Evolutionary conservation across 805 yeast species (phyloP).

Genomic region (Lipomyces sp.): DNA sequence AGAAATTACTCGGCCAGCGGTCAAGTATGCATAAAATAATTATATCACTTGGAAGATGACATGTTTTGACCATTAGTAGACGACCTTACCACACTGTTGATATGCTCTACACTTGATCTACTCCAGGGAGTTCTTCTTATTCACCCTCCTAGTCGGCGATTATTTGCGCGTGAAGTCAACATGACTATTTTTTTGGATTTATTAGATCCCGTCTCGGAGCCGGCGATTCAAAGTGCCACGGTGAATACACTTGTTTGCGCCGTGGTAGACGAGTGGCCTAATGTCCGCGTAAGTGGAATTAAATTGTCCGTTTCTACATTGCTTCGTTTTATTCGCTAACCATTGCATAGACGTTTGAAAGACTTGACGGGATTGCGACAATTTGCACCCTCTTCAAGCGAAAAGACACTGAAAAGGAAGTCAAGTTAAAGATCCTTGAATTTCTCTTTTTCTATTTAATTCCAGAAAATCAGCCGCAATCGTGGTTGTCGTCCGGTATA

Average conservation of each 20-base stretch:
- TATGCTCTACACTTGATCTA: slow-evolving; percentile 38
- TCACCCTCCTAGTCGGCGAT: slow-evolving; percentile 53
- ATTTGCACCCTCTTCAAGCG: slow-evolving; percentile 48
- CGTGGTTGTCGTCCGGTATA: background rate
- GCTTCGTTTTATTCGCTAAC: background rate
- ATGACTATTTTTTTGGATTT: slow-evolving; percentile 39
- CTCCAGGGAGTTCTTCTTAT: slow-evolving; percentile 60
- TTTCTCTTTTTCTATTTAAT: slow-evolving; percentile 65
- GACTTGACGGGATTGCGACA: slow-evolving; percentile 51
- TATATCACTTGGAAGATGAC: background rate
- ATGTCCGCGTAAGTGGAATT: slow-evolving; percentile 43
- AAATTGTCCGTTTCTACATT: background rate
- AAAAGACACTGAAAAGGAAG: slow-evolving; percentile 46
- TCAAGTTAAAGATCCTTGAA: slow-evolving; percentile 63
- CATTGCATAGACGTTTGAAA: slow-evolving; percentile 47
- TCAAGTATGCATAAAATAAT: slow-evolving; percentile 16
- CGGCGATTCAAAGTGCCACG: slow-evolving; percentile 39
- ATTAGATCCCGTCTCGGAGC: slow-evolving; percentile 26
- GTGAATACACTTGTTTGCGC: slow-evolving; percentile 58
- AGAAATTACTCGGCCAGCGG: slow-evolving; percentile 20
- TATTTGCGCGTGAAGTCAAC: slow-evolving; percentile 46
- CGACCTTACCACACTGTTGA: slow-evolving; percentile 18
- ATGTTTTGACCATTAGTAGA: background rate
- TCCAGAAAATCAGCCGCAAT: slow-evolving; percentile 48
- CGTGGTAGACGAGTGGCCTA: slow-evolving; percentile 54